Base-by-base conservation (phyloP, 1,284 basidiomycete species). In the Irpex lacteus region DNA sequence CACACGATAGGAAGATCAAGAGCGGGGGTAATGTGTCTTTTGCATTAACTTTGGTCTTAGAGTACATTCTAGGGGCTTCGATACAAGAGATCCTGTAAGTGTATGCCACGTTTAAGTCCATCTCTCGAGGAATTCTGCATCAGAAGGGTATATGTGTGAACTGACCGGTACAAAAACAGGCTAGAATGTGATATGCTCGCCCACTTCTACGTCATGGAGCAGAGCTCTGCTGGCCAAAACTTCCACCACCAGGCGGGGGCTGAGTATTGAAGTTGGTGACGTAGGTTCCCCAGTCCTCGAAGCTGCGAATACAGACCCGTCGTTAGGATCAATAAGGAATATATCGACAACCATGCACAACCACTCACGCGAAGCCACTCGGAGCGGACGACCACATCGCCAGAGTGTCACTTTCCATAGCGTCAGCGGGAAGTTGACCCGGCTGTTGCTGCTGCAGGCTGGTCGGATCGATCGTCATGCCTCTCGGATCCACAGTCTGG, bases 391-490 rank as follows among this genome's bases (percentile, higher is more conserved):
- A 60, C 58, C 62, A 63, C 62, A 63, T 63, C 50, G 49, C 62
- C 58, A 54, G 21, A n/a, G 52, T 60, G 37, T 71, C 70, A 34
- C 70, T 56, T 9, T 56, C 54, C 54, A 56, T 13, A 11, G 54
- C n/a, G 7, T 56, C 54, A 13, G 54, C 11, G 8, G 32, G 5
- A 18, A 32, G 32, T 13, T 6, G 34, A 56, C 11, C 11, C 54
- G 54, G 18, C 13, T 13, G 13, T 21, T 13, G 13, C 18, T 52
- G 50, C 26, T 56, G 54, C 13, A 36, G 6, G 54, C 26, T 13
- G 9, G 21, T 13, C 34, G 54, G 34, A 34, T 56, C 26, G 54
- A 36, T 21, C 32, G 54, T 36, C 21, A 32, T 56, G 54, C 9
- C 18, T 9, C 54, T 36, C 34, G 54, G 26, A 56, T 36, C 32